Percentiles rank a stretch among this genome's conserved stretches.
Conservation (phyloP, 2,329 filamentous ascomycete species). For the Sporothrix pallida region DNA sequence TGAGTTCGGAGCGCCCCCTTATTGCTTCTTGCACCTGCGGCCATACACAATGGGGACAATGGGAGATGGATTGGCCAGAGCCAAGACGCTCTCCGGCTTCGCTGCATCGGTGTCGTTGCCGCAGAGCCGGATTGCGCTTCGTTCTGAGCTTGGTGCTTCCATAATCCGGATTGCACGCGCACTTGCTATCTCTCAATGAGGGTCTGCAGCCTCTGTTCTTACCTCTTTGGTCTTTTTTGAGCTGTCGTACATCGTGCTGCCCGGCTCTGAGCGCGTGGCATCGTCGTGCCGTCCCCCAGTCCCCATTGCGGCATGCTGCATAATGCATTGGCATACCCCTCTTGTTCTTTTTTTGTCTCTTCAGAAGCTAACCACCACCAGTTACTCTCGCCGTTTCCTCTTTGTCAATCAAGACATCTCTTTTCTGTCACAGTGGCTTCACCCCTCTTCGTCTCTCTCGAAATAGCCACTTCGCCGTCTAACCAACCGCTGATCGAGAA, state of each 20-base stretch:
- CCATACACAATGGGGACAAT: neutral
- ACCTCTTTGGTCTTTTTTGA: neutral
- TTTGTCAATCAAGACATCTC: neutral
- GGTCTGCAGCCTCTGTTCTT: neutral
- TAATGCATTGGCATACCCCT: slow-evolving; percentile 7
- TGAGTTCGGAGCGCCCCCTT: slow-evolving; percentile 1
- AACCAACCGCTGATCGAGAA: slow-evolving; percentile 23
- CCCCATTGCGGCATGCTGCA: slow-evolving; percentile 22
- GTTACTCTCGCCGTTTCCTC: slow-evolving; percentile 13
- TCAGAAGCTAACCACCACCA: slow-evolving; percentile 24
- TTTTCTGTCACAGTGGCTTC: neutral
- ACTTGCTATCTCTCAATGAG: too few relatives aligned
- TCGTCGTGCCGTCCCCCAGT: neutral
- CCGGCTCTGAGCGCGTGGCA: neutral
- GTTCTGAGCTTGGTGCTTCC: neutral
- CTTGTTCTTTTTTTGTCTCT: neutral
- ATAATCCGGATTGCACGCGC: neutral
- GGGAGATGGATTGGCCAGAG: neutral
- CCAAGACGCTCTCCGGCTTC: slow-evolving; percentile 22
- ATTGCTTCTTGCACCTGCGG: neutral
- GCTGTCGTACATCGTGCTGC: neutral
- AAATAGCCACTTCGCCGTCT: slow-evolving; percentile 1
- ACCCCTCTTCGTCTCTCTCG: slow-evolving; percentile 1
- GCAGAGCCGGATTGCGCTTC: neutral
- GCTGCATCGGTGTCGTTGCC: slow-evolving; percentile 13